Evolutionary conservation across 352 stramenopile genomes (phyloP), one percentile per base, ranked within the genome.

Genomic region (Globisporangium ultimum): DNA sequence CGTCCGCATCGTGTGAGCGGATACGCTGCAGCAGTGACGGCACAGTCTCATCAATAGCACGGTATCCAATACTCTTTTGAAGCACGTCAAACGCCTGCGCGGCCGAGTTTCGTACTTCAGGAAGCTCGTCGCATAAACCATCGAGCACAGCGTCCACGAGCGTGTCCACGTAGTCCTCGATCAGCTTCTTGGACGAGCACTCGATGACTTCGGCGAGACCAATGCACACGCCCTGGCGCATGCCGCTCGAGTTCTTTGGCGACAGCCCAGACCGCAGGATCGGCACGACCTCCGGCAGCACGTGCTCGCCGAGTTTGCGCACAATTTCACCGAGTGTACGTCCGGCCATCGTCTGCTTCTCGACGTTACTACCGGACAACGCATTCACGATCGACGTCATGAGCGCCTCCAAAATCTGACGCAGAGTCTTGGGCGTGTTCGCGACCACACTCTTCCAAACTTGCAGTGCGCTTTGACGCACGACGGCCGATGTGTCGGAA

Each of bases 361-460:
- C 92, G 24, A 88, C 68, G 64, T 92, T 87, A 56, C 89, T 72
- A 54, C 89, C 89, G 14, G 95, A 97, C 41, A 99, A 84, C 50
- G 96, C 89, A n/a, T 79, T 82, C 38, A 99, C 96, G 61, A 99
- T 98, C 40, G 97, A 84, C 43, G 84, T 80, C 66, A 99, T 98
- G 45, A 99, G 81, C 55, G 96, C 87, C 43, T 94, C 91, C 54
- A 99, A 80, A 72, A 99, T 99, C 71, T 99, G 96, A 64, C 95
- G 89, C 58, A 99, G 73, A 6, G 96, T 98, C 73, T 93, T 94
- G 6, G 96, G 97, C 22, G 97, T 99, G 78, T 98, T 99, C 45
- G 80, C 73, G 5, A 99, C 97, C 24, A 99, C 92, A 61, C 95
- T 99, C 87, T 99, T 99, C 97, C 97, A 99, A 18, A 96, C 86